These are phyloP conservation scores for Hypoxylon sp. DNA, from an alignment of 2,329 filamentous ascomycete genomes.

Conservation along the genomic window DNA sequence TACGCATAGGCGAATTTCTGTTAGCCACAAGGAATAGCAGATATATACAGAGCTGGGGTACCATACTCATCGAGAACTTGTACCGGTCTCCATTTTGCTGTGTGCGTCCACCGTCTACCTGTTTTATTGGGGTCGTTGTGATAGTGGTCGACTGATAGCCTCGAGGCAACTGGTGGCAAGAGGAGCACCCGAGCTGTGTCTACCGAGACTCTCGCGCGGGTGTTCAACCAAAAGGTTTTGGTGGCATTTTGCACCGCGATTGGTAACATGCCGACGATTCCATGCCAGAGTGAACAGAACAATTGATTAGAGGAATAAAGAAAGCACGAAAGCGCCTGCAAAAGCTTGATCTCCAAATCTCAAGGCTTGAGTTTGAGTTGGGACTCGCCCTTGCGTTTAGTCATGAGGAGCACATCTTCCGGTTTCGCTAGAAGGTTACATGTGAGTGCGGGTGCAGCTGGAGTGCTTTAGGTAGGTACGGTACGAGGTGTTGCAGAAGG, in stretches of 20 bases:
- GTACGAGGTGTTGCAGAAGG: constrained; percentile 8
- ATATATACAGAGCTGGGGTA: constrained; percentile 15
- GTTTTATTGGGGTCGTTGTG: constrained; percentile 34
- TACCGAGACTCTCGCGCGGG: constrained; percentile 34
- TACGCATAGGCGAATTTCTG: constrained; percentile 30
- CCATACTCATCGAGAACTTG: constrained; percentile 75
- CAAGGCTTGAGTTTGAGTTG: constrained; percentile 15
- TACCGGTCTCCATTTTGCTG: constrained; percentile 72
- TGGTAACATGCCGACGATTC: constrained; percentile 61
- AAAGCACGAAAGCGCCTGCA: neutral
- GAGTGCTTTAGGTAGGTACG: constrained; percentile 7
- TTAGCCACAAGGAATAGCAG: constrained; percentile 34
- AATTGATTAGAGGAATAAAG: constrained; percentile 5
- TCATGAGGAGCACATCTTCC: constrained; percentile 38
- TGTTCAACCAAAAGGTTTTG: constrained; percentile 53
- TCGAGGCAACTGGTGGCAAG: constrained; percentile 34
- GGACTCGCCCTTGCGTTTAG: constrained; percentile 24
- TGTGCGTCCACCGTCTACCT: constrained; percentile 51
- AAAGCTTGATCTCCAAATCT: constrained; percentile 4
- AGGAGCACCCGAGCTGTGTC: constrained; percentile 24
- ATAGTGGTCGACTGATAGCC: constrained; percentile 10
- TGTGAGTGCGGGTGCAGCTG: neutral
- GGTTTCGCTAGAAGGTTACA: constrained; percentile 32
- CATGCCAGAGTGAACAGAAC: constrained; percentile 50
- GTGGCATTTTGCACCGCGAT: constrained; percentile 63